A percentile compares a stretch with the other conserved stretches of the same genome.
These are phyloP conservation scores for Mycotypha africana DNA, from an alignment of 371 early-diverging fungal species.

Conservation along the genomic window DNA sequence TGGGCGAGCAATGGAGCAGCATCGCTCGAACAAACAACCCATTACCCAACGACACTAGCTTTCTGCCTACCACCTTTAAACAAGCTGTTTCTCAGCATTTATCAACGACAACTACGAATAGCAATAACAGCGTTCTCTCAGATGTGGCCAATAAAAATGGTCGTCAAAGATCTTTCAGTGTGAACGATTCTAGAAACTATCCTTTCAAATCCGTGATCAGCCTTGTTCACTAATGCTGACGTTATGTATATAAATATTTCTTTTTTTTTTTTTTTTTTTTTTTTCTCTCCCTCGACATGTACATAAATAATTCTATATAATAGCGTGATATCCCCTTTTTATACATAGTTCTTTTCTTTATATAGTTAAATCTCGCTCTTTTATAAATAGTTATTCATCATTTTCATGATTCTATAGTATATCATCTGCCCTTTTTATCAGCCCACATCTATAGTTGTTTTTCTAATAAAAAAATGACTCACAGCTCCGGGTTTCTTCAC, in stretches of 20 bases:
- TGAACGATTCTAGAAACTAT: constrained; percentile 17
- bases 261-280: neutral
- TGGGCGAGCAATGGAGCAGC: constrained; percentile 1
- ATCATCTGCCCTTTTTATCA: no score
- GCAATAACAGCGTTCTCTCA: no score
- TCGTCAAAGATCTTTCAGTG: constrained; percentile 25
- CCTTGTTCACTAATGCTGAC: constrained; percentile 12
- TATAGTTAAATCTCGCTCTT: no score
- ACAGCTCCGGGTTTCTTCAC: no score
- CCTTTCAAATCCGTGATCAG: constrained; percentile 3
- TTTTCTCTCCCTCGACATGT: neutral
- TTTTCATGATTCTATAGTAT: no score
- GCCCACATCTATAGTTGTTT: no score
- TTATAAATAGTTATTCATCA: no score
- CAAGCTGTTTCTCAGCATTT: constrained; percentile 3
- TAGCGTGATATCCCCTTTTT: neutral
- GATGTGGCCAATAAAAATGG: constrained; percentile 1
- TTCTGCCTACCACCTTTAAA: constrained; percentile 11
- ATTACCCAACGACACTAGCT: constrained; percentile 22
- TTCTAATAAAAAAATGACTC: no score
- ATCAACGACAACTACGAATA: neutral
- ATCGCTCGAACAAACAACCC: constrained; percentile 24
- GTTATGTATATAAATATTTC: neutral
- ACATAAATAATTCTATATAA: neutral
- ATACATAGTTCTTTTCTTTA: no score